Percentiles rank a stretch among this genome's conserved stretches.
phyloP scores from a whole-genome alignment of 2,329 filamentous ascomycete species.

The Colletotrichum tofieldiae region DNA sequence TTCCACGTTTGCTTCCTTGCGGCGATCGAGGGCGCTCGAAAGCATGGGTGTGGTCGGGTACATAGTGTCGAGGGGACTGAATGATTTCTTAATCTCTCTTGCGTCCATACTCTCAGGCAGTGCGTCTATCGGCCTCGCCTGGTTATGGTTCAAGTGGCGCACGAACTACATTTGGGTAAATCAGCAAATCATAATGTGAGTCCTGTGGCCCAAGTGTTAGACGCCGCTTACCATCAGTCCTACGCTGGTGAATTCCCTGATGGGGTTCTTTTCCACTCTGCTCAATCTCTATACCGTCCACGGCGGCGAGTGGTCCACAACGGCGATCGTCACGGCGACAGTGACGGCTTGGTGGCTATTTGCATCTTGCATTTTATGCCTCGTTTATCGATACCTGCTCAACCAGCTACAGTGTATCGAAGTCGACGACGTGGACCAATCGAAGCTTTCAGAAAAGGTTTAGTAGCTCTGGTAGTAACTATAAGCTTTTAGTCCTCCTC shows the following conservation, averaged over 20 bases:
- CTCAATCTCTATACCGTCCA: constrained; percentile 27
- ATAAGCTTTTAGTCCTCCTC: not conserved
- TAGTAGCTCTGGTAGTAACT: not conserved
- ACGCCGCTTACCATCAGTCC: constrained; percentile 1
- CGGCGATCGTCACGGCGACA: not conserved
- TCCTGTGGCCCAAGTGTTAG: not conserved
- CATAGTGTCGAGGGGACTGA: constrained; percentile 5
- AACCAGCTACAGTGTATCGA: not conserved
- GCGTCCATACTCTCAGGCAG: constrained; percentile 7
- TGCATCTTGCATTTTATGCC: not conserved
- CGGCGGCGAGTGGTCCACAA: constrained; percentile 4
- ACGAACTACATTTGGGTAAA: constrained; percentile 21
- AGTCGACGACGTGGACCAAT: not conserved
- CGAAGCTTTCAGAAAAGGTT: not conserved
- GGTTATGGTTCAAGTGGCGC: constrained; percentile 17
- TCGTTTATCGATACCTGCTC: not conserved
- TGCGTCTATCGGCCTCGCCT: constrained; percentile 18
- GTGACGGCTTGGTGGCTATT: constrained; percentile 1
- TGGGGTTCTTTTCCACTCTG: constrained; percentile 18
- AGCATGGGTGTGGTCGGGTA: constrained; percentile 9
- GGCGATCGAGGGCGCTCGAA: constrained; percentile 11
- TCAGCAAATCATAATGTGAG: constrained; percentile 18
- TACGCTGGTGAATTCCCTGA: constrained; percentile 20
- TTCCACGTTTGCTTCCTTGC: constrained; percentile 4
- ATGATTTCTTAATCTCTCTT: constrained; percentile 18